Evolutionary conservation across 768 basidiomycete species (phyloP).

Genomic region (Mycena sanguinolenta): DNA sequence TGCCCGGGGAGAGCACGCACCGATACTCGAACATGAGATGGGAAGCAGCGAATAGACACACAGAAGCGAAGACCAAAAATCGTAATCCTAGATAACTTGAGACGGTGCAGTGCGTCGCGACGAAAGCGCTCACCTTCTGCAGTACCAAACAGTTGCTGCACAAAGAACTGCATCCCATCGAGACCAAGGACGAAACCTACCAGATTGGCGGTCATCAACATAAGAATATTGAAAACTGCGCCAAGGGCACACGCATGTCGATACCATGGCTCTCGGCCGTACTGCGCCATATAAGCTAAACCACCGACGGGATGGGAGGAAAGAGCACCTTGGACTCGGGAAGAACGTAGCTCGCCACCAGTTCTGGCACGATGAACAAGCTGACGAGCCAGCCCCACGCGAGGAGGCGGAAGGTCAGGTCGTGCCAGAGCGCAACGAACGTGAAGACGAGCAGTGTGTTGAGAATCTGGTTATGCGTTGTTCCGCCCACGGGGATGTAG

Average conservation of each 20-base stretch:
- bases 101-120: not conserved
- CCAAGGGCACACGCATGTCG: constrained; percentile 88
- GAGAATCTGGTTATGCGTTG: constrained; percentile 59
- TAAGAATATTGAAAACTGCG: constrained; percentile 84
- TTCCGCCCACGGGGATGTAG: constrained; percentile 92
- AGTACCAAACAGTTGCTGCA: constrained; percentile 72
- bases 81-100: constrained; percentile 61
- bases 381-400: constrained; percentile 98
- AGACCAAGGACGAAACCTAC: constrained; percentile 94
- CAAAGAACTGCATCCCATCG: constrained; percentile 82
- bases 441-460: constrained; percentile 90
- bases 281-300: constrained; percentile 60
- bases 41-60: constrained; percentile 81
- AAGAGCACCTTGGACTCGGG: constrained; percentile 71
- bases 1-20: constrained; percentile 56
- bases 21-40: constrained; percentile 98
- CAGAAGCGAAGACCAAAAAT: constrained; percentile 73
- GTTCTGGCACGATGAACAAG: constrained; percentile 90
- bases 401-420: constrained; percentile 86
- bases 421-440: constrained; percentile 98
- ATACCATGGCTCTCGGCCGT: constrained; percentile 79
- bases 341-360: constrained; percentile 71
- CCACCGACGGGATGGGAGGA: not conserved
- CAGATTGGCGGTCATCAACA: constrained; percentile 94
- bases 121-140: constrained; percentile 64